These are phyloP conservation scores for Akanthomyces lecanii DNA, from an alignment of 2,329 filamentous ascomycete species.

Conservation along the genomic window DNA sequence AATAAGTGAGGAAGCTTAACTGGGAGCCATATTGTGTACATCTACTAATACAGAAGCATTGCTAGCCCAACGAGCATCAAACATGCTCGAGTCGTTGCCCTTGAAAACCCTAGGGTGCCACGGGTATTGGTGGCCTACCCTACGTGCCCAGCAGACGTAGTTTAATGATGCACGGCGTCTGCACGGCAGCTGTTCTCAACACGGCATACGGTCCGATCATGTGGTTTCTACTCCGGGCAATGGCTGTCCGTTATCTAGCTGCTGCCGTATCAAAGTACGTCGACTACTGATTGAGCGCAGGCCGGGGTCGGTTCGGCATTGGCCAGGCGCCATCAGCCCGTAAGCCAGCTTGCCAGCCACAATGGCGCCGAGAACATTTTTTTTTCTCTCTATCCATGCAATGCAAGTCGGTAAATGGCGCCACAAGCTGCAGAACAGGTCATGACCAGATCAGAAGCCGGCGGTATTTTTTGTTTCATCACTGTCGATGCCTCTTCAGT, in stretches of 20 bases:
- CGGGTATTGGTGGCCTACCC: too few species aligned
- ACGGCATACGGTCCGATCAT: conserved; percentile 14
- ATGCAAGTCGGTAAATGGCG: not conserved
- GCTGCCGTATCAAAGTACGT: not conserved
- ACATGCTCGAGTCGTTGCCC: too few species aligned
- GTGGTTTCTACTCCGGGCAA: not conserved
- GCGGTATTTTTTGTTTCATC: not conserved
- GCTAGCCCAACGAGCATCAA: too few species aligned
- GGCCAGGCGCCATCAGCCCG: not conserved
- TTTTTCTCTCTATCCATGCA: not conserved
- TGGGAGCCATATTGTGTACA: too few species aligned
- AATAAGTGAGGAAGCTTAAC: too few species aligned
- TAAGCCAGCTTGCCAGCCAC: conserved; percentile 12
- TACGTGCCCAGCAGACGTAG: too few species aligned
- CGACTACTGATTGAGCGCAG: not conserved
- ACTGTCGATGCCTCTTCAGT: not conserved
- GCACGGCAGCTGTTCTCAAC: not conserved
- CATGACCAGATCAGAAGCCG: not conserved
- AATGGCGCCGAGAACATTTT: not conserved
- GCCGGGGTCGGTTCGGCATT: conserved; percentile 1
- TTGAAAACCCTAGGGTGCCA: too few species aligned
- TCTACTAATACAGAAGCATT: too few species aligned
- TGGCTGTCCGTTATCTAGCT: not conserved
- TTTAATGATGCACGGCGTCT: too few species aligned
- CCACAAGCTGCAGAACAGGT: not conserved